Conservation (phyloP, 1,284 basidiomycete genomes). For the Apiotrichum brassicae region DNA sequence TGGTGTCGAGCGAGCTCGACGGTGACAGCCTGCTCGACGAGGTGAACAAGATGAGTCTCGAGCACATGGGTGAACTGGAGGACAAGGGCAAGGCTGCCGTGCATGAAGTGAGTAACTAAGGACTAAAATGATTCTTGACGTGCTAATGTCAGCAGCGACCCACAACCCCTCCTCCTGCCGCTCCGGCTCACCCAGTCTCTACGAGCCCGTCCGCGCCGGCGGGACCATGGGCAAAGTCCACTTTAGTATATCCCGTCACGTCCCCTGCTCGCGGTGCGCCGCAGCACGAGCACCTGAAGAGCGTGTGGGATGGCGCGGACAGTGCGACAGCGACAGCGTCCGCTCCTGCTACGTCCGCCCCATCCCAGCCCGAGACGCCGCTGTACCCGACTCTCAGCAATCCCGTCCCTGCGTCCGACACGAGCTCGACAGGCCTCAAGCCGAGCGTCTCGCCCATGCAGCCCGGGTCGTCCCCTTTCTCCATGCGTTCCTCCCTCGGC, state of each 20-base stretch:
- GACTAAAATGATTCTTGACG: neutral
- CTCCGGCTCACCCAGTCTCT: constrained; percentile 13
- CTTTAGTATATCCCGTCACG: constrained; percentile 22
- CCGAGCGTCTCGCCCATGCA: constrained; percentile 17
- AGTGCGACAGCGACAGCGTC: constrained; percentile 5
- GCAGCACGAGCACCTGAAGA: constrained; percentile 37
- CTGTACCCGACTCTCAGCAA: constrained; percentile 40
- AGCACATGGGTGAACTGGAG: constrained; percentile 35
- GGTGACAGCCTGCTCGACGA: constrained; percentile 45
- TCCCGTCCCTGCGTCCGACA: constrained; percentile 16
- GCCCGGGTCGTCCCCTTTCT: constrained; percentile 3
- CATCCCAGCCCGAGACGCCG: constrained; percentile 23
- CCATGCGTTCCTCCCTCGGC: constrained; percentile 5
- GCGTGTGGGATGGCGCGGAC: constrained; percentile 30
- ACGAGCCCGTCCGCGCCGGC: constrained; percentile 14
- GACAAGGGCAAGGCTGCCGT: constrained; percentile 17
- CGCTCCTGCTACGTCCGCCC: constrained; percentile 3
- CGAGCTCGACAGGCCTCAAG: constrained; percentile 14
- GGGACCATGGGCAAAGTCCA: constrained; percentile 29
- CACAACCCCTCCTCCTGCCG: constrained; percentile 22
- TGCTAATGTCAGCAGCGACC: too few relatives aligned
- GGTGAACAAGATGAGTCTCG: constrained; percentile 46
- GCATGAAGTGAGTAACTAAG: constrained; percentile 22
- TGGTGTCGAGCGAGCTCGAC: constrained; percentile 46
- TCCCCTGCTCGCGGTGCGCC: constrained; percentile 22